Base-by-base conservation (phyloP, 2,329 filamentous ascomycete species). In the Calonectria fujianensis region DNA sequence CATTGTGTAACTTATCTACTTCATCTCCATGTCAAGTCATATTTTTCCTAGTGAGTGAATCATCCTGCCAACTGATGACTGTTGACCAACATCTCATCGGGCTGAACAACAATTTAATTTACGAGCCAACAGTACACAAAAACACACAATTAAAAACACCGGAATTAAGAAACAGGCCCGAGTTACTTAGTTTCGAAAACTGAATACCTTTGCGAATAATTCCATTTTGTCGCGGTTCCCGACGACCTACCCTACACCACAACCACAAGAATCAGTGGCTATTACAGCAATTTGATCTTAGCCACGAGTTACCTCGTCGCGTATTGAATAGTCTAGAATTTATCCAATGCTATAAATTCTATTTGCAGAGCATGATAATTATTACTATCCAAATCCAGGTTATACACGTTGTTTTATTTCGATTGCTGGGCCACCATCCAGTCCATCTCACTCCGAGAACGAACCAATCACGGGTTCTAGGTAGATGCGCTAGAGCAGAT, bases 341-440 rank as follows among this genome's bases (percentile, higher is more conserved):
- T 48, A 48, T 24, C 9, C n/a, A 48, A 24, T 8, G n/a, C 45
- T 10, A 24, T 1, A 1, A 5, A 9, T 13, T 11, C 24, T 10
- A 48, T 48, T 24, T 24, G 6, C 13, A 20, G 41, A 14, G n/a
- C 14, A 27, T 63, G 24, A 9, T 18, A 20, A 31, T n/a, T 31
- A 37, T 41, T 16, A 11, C n/a, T 4, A 13, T 37, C 3, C 4
- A 24, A 24, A 37, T 6, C 20, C 13, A 24, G 6, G 24, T 31
- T 27, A 14, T 29, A 16, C 27, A 27, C 35, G 10, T 16, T 63
- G 57, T 63, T 63, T 63, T 39, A 63, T 41, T 39, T 63, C 57
- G 6, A 63, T 63, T 63, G 24, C 32, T 41, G 27, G 7, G n/a
- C 35, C 35, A 41, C 35, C 24, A 39, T 41, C 35, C 24, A 37